phyloP scores from a whole-genome alignment of 495 filamentous ascomycete genomes.

The Lophiotrema nucula region DNA sequence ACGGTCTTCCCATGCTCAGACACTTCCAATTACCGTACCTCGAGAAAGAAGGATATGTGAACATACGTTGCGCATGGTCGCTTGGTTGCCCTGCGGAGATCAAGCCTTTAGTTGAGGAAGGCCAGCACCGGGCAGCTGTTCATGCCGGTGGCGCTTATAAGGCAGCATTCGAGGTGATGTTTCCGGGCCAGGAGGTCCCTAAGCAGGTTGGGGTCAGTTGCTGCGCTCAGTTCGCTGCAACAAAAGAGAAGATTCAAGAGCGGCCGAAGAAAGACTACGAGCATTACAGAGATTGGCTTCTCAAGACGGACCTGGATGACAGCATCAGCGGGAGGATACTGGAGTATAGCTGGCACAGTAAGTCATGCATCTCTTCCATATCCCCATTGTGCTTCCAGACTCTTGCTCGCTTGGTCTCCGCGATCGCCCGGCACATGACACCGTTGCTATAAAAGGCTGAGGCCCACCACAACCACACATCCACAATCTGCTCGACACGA shows the following conservation, averaged over 20 bases:
- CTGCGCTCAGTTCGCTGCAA: constrained; percentile 53
- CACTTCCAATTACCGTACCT: constrained; percentile 58
- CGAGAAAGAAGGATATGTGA: constrained; percentile 58
- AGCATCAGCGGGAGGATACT: constrained; percentile 49
- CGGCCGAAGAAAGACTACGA: constrained; percentile 47
- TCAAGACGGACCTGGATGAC: constrained; percentile 47
- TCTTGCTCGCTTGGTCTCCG: no score
- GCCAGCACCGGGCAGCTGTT: constrained; percentile 34
- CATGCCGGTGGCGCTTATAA: constrained; percentile 54
- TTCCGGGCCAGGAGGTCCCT: constrained; percentile 46
- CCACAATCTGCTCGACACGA: no score
- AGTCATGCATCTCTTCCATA: constrained; percentile 5
- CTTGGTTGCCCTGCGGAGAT: constrained; percentile 63
- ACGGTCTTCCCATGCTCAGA: constrained; percentile 47
- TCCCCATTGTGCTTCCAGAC: no score
- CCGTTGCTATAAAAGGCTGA: no score
- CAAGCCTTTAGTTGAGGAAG: constrained; percentile 48
- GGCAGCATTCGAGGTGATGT: constrained; percentile 54
- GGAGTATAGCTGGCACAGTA: constrained; percentile 55
- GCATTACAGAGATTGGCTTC: constrained; percentile 47
- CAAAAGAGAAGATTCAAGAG: constrained; percentile 44
- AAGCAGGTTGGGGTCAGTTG: constrained; percentile 47
- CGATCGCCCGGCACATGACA: no score
- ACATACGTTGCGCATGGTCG: constrained; percentile 63
- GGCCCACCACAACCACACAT: no score